Base-by-base conservation (phyloP, 768 basidiomycete species). In the Tricholoma sp. region DNA sequence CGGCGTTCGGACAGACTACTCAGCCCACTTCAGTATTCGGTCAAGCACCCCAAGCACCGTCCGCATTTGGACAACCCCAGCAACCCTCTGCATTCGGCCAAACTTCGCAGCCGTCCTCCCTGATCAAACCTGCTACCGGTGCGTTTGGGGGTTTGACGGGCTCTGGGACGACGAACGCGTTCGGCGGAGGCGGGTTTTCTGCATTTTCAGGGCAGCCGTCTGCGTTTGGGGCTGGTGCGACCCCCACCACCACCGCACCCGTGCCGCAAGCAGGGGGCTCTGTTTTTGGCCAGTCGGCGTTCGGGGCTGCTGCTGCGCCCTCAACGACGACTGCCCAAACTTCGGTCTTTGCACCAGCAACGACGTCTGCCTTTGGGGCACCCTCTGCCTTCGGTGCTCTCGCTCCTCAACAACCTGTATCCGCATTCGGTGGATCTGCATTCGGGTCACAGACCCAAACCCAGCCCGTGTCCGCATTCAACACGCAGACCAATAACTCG, bases 81-180 rank as follows among this genome's bases (percentile, higher is more conserved):
- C 56, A 73, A 7, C 68, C 73, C 4, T 66, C 74, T 5, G 64
- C 68, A 6, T 72, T 71, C 59, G 70, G 71, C 3, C 70, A 70
- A 57, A 32, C 62, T 44, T 54, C 68, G 1, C 59, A 57, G 10
- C 42, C 67, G 20, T 68, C 74, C 4, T 70, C 71, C 3, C 55
- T 82, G 20, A 76, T 83, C 55, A 80, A 79, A 58, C 77, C 82
- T 4, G 73, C 77, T 4, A 70, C 77, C 5, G 81, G 82, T 2
- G 80, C 80, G 1, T 86, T 86, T 42, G 76, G 76, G 0, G 74
- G 74, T 53, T 67, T 72, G 7, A 65, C 63, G 24, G 34, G 55
- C 37, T 59, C 67, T 9, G 66, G 71, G 12, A 61, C 73, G 10
- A 63, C 64, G 2, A 65, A 71, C 47, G 70, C 71, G 0, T 70